phyloP scores from a whole-genome alignment of 164 flowering plant species.

The Liquidambar formosana region DNA sequence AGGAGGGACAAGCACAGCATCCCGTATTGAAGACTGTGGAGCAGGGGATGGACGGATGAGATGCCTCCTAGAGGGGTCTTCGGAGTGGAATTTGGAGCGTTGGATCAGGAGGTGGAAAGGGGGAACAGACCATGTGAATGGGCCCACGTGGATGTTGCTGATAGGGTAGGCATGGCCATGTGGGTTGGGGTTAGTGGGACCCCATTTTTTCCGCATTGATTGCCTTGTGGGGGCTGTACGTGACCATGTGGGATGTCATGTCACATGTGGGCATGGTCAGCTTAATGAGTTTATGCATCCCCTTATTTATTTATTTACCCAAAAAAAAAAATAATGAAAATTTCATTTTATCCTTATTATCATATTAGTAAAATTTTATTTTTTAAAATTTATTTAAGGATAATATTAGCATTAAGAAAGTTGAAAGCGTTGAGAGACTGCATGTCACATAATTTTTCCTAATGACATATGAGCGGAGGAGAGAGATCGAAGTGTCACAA shows the following conservation, averaged over 20 bases:
- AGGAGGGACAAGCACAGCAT: conserved; percentile 38
- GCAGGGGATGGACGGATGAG: conserved; percentile 30
- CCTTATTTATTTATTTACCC: background rate
- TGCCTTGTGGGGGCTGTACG: conserved; percentile 5
- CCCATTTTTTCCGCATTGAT: background rate
- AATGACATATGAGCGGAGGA: no score
- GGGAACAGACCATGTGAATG: conserved; percentile 27
- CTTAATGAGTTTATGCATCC: background rate
- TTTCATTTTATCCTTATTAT: no score
- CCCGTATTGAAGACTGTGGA: conserved; percentile 27
- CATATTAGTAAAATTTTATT: no score
- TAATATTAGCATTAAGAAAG: no score
- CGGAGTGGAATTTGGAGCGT: conserved; percentile 22
- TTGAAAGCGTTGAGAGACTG: no score
- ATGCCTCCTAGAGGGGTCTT: conserved; percentile 15
- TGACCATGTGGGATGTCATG: conserved; percentile 24
- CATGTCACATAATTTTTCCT: no score
- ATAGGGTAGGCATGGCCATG: conserved; percentile 28
- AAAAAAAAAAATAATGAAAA: background rate
- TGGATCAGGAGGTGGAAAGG: conserved; percentile 16
- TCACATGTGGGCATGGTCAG: conserved; percentile 5
- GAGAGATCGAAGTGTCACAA: no score
- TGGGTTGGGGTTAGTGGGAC: conserved; percentile 19
- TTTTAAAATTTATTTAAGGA: no score
- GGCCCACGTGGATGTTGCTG: conserved; percentile 29